Evolutionary conservation across 352 stramenopile species (phyloP).

Genomic region (Phytopythium delawarense): DNA sequence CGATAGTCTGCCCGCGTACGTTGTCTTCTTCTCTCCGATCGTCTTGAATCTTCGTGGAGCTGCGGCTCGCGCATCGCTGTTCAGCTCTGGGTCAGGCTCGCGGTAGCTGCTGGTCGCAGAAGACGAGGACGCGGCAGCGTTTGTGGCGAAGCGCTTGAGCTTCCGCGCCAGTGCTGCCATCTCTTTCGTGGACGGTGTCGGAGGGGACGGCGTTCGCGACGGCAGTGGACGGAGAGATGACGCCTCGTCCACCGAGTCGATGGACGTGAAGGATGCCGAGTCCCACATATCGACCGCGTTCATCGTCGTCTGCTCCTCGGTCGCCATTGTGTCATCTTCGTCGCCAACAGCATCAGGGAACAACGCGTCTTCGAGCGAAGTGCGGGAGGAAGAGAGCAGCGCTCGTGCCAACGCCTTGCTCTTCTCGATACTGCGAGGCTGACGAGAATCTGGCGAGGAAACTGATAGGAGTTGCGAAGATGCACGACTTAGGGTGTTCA

Average conservation of each 20-base stretch:
- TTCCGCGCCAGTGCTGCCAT: conserved; percentile 36
- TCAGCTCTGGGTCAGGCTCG: conserved; percentile 23
- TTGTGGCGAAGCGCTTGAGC: conserved; percentile 20
- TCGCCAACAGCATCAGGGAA: conserved; percentile 6
- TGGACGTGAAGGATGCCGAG: conserved; percentile 27
- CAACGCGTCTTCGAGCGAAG: conserved; percentile 18
- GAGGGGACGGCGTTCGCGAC: conserved; percentile 10
- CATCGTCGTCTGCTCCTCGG: conserved; percentile 31
- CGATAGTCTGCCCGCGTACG: neutral
- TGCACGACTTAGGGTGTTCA: neutral
- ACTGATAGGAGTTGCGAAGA: neutral
- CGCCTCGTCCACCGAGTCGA: conserved; percentile 25
- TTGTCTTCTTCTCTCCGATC: neutral
- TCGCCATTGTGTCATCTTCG: conserved; percentile 21
- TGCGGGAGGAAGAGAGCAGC: conserved; percentile 18
- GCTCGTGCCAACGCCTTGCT: conserved; percentile 20
- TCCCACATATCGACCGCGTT: conserved; percentile 33
- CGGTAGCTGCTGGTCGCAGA: conserved; percentile 10
- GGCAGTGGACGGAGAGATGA: conserved; percentile 10
- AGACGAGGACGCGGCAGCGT: conserved; percentile 9
- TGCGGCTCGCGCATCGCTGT: neutral
- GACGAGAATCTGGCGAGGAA: neutral
- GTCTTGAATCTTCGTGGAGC: neutral
- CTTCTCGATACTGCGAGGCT: conserved; percentile 6
- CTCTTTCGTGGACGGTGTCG: conserved; percentile 27